Evolutionary conservation across 108 stramenopile species (phyloP).

Genomic region (Discostella pseudostelligera): DNA sequence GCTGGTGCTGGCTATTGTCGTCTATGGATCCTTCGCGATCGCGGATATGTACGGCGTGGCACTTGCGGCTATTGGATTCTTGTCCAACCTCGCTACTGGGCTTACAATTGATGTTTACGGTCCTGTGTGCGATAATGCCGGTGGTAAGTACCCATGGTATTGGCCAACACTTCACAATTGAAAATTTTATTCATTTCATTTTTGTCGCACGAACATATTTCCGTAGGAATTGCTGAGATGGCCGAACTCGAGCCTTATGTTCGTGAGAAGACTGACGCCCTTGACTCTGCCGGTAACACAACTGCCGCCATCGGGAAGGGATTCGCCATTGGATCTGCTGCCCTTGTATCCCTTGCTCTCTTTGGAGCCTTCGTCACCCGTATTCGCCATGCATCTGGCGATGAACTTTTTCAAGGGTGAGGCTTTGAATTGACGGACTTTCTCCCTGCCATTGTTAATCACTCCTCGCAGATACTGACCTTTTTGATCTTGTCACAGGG

Average conservation of each 20-base stretch:
- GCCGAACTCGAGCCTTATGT: constrained; percentile 91
- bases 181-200: neutral
- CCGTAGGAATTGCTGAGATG: constrained; percentile 97
- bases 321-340: constrained; percentile 98
- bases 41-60: constrained; percentile 97
- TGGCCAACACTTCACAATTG: neutral
- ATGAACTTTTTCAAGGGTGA: constrained; percentile 50
- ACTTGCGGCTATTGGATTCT: constrained; percentile 97
- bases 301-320: constrained; percentile 99
- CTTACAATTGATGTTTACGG: constrained; percentile 99
- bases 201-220: neutral
- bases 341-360: constrained; percentile 96
- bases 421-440: neutral
- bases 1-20: constrained; percentile 88
- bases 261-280: constrained; percentile 97
- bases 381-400: constrained; percentile 76
- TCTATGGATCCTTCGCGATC: constrained; percentile 89
- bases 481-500: constrained; percentile 9
- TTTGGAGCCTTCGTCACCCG: constrained; percentile 97
- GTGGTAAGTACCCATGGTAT: constrained; percentile 60
- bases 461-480: neutral
- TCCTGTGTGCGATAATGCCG: constrained; percentile 98
- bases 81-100: constrained; percentile 97
- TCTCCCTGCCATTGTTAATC: neutral
- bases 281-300: constrained; percentile 99